Percentiles rank a stretch among this genome's conserved stretches.
Evolutionary conservation across 108 stramenopile species (phyloP).

Genomic region (Fragilariopsis cylindrus): DNA sequence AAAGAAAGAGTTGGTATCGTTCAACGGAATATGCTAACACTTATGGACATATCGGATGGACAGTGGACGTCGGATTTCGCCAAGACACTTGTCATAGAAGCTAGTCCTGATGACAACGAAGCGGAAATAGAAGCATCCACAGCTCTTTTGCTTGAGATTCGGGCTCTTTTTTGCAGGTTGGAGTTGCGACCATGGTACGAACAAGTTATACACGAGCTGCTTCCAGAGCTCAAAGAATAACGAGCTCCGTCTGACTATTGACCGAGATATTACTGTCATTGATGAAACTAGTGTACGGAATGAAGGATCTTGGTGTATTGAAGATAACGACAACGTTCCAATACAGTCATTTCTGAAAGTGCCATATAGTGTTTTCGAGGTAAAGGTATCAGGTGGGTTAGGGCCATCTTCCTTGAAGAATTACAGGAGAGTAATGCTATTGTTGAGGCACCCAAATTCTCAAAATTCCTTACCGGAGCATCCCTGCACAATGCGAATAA

Average conservation of each 20-base stretch:
- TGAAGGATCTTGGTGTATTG: slow-evolving; percentile 22
- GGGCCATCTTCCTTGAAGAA: slow-evolving; percentile 18
- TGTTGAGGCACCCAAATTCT: slow-evolving; percentile 34
- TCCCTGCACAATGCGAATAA: slow-evolving; percentile 2
- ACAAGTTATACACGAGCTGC: slow-evolving; percentile 32
- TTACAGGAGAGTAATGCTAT: slow-evolving; percentile 14
- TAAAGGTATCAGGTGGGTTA: slow-evolving; percentile 32
- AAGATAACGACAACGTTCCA: slow-evolving; percentile 10
- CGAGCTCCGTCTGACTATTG: slow-evolving; percentile 36
- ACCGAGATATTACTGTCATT: slow-evolving; percentile 35
- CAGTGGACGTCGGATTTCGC: slow-evolving; percentile 17
- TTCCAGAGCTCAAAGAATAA: slow-evolving; percentile 39
- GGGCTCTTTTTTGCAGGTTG: slow-evolving; percentile 23
- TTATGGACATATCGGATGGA: neutral
- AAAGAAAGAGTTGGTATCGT: slow-evolving; percentile 40
- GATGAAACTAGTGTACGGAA: slow-evolving; percentile 19
- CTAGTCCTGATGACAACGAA: slow-evolving; percentile 11
- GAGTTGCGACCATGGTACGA: slow-evolving; percentile 42
- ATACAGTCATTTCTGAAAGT: neutral
- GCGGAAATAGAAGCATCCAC: slow-evolving; percentile 14
- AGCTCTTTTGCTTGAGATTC: slow-evolving; percentile 30
- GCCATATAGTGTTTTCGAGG: slow-evolving; percentile 38
- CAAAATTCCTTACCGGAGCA: slow-evolving; percentile 43
- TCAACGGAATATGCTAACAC: slow-evolving; percentile 19
- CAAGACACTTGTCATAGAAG: slow-evolving; percentile 15